Evolutionary conservation across 768 basidiomycete species (phyloP), one percentile per base, ranked within the genome.

Genomic region (Pleurotus pulmonarius): DNA sequence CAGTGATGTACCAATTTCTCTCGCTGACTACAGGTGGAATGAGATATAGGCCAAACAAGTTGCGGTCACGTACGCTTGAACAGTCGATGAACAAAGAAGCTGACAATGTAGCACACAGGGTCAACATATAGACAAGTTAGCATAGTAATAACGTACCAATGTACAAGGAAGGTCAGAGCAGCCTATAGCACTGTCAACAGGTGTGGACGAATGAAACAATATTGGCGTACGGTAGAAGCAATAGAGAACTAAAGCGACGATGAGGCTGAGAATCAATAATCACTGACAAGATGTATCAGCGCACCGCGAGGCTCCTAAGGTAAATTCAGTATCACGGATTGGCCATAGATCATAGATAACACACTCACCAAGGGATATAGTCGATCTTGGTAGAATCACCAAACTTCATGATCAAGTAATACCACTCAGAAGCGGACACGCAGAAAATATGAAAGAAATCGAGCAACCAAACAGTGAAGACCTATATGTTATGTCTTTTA

Each of bases 1-100:
- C 48, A 2, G 67, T 64, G 11, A 75, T 56, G 41, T 56, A 69
- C 62, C 65, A 70, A 48, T 73, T 77, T 15, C 61, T 54, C 41
- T 65, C 66, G 66, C 75, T 73, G 55, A 77, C 75, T 77, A 47
- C 13, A 37, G 9, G 39, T 25, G 18, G 39, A 54, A 34, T 24
- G 9, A 25, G 20, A 9, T 24, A 29, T 11, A 34, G 2, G 5
- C 46, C n/a, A 24, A 12, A n/a, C 26, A n/a, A 18, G 13, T 15
- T n/a, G n/a, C 0, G 34, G 26, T 12, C 41, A 65, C 75, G 51
- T 58, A 77, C 76, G 60, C 61, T 65, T 66, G 56, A 69, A 73
- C 22, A 78, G 74, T 7, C 77, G 62, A 43, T 71, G 68, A 13
- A 72, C 70, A 44, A 74, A 72, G 66, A 74, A 74, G 26, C 71